These are phyloP conservation scores for Krasilnikovozyma curviuscula DNA, from an alignment of 768 basidiomycete species.

Conservation along the genomic window DNA sequence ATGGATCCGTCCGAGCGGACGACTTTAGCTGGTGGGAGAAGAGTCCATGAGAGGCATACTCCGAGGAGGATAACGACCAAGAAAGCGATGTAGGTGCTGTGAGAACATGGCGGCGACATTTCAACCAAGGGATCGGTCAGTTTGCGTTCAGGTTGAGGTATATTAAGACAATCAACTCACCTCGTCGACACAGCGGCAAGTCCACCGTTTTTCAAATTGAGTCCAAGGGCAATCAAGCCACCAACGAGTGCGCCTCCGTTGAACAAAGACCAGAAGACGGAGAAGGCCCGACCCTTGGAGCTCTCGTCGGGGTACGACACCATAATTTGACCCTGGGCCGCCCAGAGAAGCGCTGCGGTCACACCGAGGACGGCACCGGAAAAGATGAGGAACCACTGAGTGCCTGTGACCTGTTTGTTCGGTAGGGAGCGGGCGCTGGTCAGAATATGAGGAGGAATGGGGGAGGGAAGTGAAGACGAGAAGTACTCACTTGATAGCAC, in stretches of 20 bases:
- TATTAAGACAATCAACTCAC: conserved; percentile 31
- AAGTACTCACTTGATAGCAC: conserved; percentile 25
- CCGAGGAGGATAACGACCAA: conserved; percentile 33
- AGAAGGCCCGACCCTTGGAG: conserved; percentile 37
- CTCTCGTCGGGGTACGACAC: conserved; percentile 40
- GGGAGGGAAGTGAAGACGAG: neutral
- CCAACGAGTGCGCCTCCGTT: conserved; percentile 49
- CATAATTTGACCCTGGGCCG: conserved; percentile 36
- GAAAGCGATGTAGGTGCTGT: conserved; percentile 28
- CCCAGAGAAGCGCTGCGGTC: conserved; percentile 36
- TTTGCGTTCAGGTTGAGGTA: conserved; percentile 3
- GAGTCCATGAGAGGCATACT: conserved; percentile 26
- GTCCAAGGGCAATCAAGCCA: conserved; percentile 49
- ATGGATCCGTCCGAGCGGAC: conserved; percentile 31
- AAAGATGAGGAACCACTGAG: conserved; percentile 33
- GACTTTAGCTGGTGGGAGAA: conserved; percentile 28
- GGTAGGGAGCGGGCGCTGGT: conserved; percentile 16
- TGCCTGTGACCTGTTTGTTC: conserved; percentile 28
- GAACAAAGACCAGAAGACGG: conserved; percentile 38
- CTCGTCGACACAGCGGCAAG: conserved; percentile 28
- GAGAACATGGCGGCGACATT: too few species aligned
- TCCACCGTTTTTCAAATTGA: conserved; percentile 37
- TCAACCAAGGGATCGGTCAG: conserved; percentile 2
- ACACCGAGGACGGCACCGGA: conserved; percentile 37
- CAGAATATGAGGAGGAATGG: neutral